Conservation (phyloP, 768 basidiomycete genomes). For the Boletus insuetus region DNA sequence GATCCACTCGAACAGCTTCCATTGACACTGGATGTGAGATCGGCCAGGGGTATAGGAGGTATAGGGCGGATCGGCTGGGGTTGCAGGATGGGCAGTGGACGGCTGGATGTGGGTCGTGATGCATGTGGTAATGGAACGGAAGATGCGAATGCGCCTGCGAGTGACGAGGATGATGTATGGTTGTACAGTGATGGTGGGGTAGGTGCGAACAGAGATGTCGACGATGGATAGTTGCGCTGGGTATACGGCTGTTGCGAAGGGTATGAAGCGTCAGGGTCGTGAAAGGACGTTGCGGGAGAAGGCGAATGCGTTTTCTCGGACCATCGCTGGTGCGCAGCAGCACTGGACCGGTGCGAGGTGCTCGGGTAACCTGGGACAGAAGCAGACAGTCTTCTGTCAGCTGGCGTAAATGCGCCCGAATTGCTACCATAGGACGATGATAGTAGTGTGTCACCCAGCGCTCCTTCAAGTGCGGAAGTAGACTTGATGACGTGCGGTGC, state of each 20-base stretch:
- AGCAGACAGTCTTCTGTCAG: conserved; percentile 31
- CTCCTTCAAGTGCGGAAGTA: conserved; percentile 33
- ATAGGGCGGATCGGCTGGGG: conserved; percentile 35
- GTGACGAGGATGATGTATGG: conserved; percentile 20
- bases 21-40: conserved; percentile 23
- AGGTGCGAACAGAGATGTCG: conserved; percentile 19
- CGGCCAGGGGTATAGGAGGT: conserved; percentile 32
- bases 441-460: conserved; percentile 24
- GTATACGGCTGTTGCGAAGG: conserved; percentile 22
- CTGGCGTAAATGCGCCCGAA: conserved; percentile 10
- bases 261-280: conserved; percentile 14
- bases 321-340: conserved; percentile 13
- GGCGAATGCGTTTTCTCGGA: conserved; percentile 19
- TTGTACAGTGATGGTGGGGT: conserved; percentile 19
- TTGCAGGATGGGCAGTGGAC: conserved; percentile 29
- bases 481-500: conserved; percentile 27
- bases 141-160: conserved; percentile 27
- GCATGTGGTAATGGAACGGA: conserved; percentile 11
- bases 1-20: conserved; percentile 9
- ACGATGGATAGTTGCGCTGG: conserved; percentile 21
- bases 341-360: conserved; percentile 18
- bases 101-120: conserved; percentile 10
- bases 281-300: background rate
- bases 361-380: conserved; percentile 32
- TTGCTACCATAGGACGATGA: conserved; percentile 11